These are phyloP conservation scores for Scutellaria barbata DNA, from an alignment of 257 asterid genomes.

Conservation along the genomic window DNA sequence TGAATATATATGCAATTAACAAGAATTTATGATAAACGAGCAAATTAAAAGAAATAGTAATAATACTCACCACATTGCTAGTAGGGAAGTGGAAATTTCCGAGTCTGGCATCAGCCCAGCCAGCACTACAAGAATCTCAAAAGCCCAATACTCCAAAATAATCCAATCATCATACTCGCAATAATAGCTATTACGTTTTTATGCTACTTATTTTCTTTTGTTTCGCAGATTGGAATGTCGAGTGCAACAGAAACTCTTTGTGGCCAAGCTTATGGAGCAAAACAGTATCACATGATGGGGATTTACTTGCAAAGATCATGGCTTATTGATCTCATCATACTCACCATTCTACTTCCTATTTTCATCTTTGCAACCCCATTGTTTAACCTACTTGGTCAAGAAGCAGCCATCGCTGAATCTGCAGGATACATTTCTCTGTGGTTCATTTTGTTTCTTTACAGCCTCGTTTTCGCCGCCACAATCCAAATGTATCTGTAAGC, in stretches of 20 bases:
- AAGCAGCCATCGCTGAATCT: conserved; percentile 22
- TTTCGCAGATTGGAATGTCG: conserved; percentile 58
- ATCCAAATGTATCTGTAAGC: conserved; percentile 65
- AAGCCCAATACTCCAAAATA: conserved; percentile 90
- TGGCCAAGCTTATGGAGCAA: conserved; percentile 66
- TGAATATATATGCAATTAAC: conserved; percentile 4
- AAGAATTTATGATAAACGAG: neutral
- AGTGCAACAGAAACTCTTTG: conserved; percentile 61
- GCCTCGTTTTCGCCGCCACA: conserved; percentile 49
- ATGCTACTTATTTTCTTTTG: neutral
- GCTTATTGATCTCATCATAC: conserved; percentile 42
- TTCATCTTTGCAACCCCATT: conserved; percentile 50
- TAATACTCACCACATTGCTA: conserved; percentile 78
- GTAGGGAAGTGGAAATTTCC: conserved; percentile 63
- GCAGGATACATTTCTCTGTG: conserved; percentile 33
- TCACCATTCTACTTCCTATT: conserved; percentile 44
- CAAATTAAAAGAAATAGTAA: neutral
- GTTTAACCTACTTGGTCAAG: conserved; percentile 36
- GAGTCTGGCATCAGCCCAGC: conserved; percentile 88
- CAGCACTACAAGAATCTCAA: conserved; percentile 79
- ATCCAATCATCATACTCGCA: neutral
- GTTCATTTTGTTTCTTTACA: conserved; percentile 27
- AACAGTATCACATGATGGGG: conserved; percentile 44
- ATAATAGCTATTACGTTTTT: too few species aligned
- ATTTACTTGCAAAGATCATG: conserved; percentile 60